A percentile compares a stretch with the other conserved stretches of the same genome.
phyloP scores from a whole-genome alignment of 2,329 filamentous ascomycete genomes.

The Elsinoe ampelina region DNA sequence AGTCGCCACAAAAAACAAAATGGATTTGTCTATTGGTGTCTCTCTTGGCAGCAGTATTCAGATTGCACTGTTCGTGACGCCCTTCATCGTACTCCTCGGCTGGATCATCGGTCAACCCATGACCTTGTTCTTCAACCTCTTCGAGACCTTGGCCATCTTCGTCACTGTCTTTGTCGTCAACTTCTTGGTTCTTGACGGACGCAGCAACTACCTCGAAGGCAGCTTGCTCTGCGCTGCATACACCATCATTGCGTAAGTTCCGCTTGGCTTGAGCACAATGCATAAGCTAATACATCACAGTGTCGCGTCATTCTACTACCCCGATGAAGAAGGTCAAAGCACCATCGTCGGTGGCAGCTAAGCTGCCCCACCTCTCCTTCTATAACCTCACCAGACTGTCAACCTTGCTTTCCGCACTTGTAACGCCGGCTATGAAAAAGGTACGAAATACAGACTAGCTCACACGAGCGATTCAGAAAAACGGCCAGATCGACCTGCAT shows the following conservation, averaged over 20 bases:
- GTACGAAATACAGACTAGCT: conserved; percentile 5
- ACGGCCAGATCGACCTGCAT: conserved; percentile 10
- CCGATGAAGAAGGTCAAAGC: conserved; percentile 33
- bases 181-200: conserved; percentile 73
- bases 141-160: conserved; percentile 63
- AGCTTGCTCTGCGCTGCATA: conserved; percentile 68
- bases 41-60: conserved; percentile 74
- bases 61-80: conserved; percentile 70
- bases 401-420: not conserved
- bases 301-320: conserved; percentile 42
- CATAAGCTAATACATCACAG: conserved; percentile 15
- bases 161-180: conserved; percentile 77
- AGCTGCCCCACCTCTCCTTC: not conserved
- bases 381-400: not conserved
- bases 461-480: conserved; percentile 1
- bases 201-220: conserved; percentile 76
- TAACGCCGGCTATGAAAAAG: conserved; percentile 1
- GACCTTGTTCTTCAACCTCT: conserved; percentile 52
- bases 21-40: conserved; percentile 73
- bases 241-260: conserved; percentile 58
- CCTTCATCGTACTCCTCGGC: conserved; percentile 65
- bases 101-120: conserved; percentile 70
- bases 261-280: not conserved
- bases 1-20: conserved; percentile 74
- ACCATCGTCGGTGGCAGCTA: conserved; percentile 31